A percentile compares a stretch with the other conserved stretches of the same genome.
These are phyloP conservation scores for Cyclotella kingstonii DNA, from an alignment of 108 stramenopile species.

Conservation along the genomic window DNA sequence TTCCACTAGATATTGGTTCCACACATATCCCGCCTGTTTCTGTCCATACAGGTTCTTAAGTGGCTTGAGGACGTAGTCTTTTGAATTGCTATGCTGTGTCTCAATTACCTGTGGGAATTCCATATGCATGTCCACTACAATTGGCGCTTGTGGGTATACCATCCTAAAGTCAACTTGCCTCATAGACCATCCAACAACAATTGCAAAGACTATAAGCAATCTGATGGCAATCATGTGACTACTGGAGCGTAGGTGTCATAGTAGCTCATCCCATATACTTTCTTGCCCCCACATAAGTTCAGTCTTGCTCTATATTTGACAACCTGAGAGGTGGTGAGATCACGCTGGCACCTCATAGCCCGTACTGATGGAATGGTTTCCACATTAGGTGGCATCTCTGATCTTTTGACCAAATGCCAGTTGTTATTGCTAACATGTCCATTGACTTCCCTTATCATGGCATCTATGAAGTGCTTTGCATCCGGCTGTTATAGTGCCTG, in stretches of 20 bases:
- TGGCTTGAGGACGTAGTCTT: background rate
- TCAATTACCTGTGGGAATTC: background rate
- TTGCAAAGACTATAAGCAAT: background rate
- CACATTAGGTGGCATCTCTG: no score
- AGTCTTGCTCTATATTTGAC: background rate
- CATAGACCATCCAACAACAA: background rate
- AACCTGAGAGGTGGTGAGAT: background rate
- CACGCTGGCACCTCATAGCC: no score
- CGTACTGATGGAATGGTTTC: no score
- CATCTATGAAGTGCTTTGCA: no score
- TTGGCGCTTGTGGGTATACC: background rate
- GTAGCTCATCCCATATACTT: background rate
- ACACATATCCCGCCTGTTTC: background rate
- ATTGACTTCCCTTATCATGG: no score
- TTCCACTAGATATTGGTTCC: background rate
- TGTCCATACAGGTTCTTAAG: constrained; percentile 1
- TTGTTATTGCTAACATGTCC: no score
- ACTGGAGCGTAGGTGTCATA: background rate
- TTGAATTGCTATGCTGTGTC: background rate
- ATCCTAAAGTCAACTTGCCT: background rate
- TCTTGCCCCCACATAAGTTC: background rate
- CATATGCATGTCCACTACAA: background rate
- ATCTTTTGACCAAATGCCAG: no score
- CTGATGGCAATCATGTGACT: background rate
- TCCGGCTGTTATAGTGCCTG: no score